phyloP scores from a whole-genome alignment of 108 stramenopile genomes.

The Bacterosira constricta region DNA sequence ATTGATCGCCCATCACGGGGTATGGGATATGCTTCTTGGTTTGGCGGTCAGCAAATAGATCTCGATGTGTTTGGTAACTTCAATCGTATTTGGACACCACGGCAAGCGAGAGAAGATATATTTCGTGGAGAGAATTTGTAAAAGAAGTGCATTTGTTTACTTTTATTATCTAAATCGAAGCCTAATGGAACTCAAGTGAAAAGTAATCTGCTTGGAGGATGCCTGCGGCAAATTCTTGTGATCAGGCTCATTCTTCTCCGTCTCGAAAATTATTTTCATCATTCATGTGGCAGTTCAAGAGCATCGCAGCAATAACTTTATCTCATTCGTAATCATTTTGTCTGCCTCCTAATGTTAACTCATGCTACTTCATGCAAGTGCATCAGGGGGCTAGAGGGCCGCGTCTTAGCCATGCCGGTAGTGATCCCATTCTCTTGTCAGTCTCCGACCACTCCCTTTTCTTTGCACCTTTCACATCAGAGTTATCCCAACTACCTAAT shows the following conservation, averaged over 20 bases:
- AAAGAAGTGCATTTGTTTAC: not conserved
- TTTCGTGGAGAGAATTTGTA: conserved; percentile 20
- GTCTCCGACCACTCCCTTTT: conserved; percentile 60
- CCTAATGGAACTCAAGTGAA: too few species aligned
- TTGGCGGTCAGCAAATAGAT: conserved; percentile 32
- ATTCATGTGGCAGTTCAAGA: too few species aligned
- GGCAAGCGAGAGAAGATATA: conserved; percentile 16
- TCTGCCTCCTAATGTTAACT: too few species aligned
- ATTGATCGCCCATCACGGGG: conserved; percentile 14
- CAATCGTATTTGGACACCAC: not conserved
- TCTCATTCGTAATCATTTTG: too few species aligned
- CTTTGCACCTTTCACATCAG: conserved; percentile 69
- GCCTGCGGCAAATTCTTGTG: too few species aligned
- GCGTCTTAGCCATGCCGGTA: not conserved
- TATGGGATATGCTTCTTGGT: conserved; percentile 31
- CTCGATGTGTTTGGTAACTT: conserved; percentile 27
- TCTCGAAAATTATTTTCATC: too few species aligned
- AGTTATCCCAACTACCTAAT: conserved; percentile 67
- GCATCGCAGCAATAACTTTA: too few species aligned
- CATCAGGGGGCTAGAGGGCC: not conserved
- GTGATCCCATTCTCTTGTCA: conserved; percentile 47
- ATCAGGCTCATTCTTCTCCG: too few species aligned
- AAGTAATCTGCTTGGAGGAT: too few species aligned
- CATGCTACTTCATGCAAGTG: not conserved
- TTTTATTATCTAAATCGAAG: too few species aligned